phyloP scores from a whole-genome alignment of 192 early-diverging fungal species.

The Umbelopsis isabellina region DNA sequence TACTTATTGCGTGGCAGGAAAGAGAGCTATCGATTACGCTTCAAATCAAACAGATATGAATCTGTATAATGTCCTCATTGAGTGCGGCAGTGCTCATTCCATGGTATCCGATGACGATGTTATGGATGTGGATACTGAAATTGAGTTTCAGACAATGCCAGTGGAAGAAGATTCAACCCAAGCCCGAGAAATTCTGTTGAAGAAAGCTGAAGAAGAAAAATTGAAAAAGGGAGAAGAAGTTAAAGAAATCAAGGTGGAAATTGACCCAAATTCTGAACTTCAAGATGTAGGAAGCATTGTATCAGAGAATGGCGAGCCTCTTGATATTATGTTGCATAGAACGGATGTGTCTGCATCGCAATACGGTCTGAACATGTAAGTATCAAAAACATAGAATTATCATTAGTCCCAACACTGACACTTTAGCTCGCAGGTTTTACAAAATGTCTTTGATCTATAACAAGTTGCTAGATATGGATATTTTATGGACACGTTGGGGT shows the following conservation, averaged over 20 bases:
- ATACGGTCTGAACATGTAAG: slow-evolving; percentile 46
- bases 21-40: slow-evolving; percentile 21
- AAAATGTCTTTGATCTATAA: slow-evolving; percentile 62
- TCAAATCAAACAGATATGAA: neutral
- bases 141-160: slow-evolving; percentile 38
- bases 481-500: slow-evolving; percentile 76
- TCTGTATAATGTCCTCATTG: slow-evolving; percentile 15
- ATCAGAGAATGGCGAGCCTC: slow-evolving; percentile 33
- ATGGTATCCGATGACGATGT: neutral
- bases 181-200: slow-evolving; percentile 31
- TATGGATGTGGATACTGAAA: slow-evolving; percentile 34
- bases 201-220: slow-evolving; percentile 15
- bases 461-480: slow-evolving; percentile 45
- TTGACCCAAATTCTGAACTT: slow-evolving; percentile 36
- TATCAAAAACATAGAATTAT: neutral
- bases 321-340: slow-evolving; percentile 53
- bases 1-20: slow-evolving; percentile 8
- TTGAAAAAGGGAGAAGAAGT: slow-evolving; percentile 6
- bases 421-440: slow-evolving; percentile 43
- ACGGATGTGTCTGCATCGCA: slow-evolving; percentile 43
- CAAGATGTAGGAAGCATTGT: slow-evolving; percentile 33
- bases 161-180: slow-evolving; percentile 41
- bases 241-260: slow-evolving; percentile 22
- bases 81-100: neutral
- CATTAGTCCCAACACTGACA: neutral